Percentiles rank a stretch among this genome's conserved stretches.
Conservation (phyloP, 371 early-diverging fungal species). For the Apophysomyces sp. region DNA sequence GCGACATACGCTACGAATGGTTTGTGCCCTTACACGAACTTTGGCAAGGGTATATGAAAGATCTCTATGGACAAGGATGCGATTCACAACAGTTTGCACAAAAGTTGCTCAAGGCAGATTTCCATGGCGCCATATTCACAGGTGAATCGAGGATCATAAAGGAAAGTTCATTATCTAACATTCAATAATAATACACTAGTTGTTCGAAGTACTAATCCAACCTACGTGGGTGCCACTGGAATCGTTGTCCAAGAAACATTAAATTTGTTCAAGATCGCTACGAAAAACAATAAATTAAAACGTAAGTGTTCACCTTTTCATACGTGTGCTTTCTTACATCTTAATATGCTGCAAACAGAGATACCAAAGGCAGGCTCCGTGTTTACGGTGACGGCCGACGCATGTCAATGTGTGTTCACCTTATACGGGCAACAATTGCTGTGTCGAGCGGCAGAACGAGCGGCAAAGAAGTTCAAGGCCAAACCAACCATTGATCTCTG, state of each 20-base stretch:
- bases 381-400: slow-evolving; percentile 61
- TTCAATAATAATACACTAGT: slow-evolving; percentile 36
- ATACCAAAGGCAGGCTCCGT: slow-evolving; percentile 80
- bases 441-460: slow-evolving; percentile 75
- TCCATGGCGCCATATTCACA: slow-evolving; percentile 79
- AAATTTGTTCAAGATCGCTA: slow-evolving; percentile 81
- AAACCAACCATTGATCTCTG: slow-evolving; percentile 79
- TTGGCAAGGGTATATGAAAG: slow-evolving; percentile 82
- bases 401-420: slow-evolving; percentile 42
- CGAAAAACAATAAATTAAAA: slow-evolving; percentile 60
- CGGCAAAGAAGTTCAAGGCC: slow-evolving; percentile 84
- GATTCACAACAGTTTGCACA: slow-evolving; percentile 46
- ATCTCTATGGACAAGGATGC: slow-evolving; percentile 48
- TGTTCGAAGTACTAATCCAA: slow-evolving; percentile 76
- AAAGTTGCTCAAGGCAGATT: slow-evolving; percentile 82
- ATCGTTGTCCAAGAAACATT: slow-evolving; percentile 90
- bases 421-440: slow-evolving; percentile 84
- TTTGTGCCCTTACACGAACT: slow-evolving; percentile 77
- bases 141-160: too few species aligned
- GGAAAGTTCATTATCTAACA: not conserved
- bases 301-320: slow-evolving; percentile 41
- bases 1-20: slow-evolving; percentile 51
- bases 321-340: not conserved
- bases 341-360: slow-evolving; percentile 34
- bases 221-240: slow-evolving; percentile 74